Evolutionary conservation across 2,329 filamentous ascomycete genomes (phyloP).

Genomic region (Alternaria triticimaculans): DNA sequence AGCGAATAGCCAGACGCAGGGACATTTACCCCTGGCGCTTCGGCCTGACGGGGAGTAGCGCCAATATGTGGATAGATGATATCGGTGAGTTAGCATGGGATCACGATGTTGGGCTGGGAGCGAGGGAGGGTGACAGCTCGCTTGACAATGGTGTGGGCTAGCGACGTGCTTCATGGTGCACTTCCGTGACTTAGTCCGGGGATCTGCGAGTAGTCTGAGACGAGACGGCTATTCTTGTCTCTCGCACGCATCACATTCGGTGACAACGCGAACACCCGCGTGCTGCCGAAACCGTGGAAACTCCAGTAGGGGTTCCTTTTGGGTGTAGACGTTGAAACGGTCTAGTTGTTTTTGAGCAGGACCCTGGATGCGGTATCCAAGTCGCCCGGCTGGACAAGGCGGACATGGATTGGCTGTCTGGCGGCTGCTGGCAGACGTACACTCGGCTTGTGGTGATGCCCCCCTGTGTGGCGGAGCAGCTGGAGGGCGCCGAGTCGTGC

Average conservation of each 20-base stretch:
- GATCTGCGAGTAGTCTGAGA: constrained; percentile 2
- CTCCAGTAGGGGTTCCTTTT: neutral
- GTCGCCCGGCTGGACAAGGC: neutral
- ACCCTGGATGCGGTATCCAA: neutral
- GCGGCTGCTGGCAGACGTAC: neutral
- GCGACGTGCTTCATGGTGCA: neutral
- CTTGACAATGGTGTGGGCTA: constrained; percentile 1
- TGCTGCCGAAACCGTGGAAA: neutral
- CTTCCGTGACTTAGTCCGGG: neutral
- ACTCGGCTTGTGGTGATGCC: neutral
- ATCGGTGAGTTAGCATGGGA: constrained; percentile 1
- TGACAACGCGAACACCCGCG: neutral
- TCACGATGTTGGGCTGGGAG: neutral
- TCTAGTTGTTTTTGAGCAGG: neutral
- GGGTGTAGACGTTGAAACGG: neutral
- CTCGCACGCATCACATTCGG: neutral
- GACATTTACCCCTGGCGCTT: constrained; percentile 10
- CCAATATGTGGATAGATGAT: constrained; percentile 6
- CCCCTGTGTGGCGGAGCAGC: constrained; percentile 1
- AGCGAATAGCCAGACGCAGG: constrained; percentile 15
- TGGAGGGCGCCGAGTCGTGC: constrained; percentile 7
- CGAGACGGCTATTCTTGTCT: constrained; percentile 3
- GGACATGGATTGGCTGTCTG: neutral
- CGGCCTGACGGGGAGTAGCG: neutral
- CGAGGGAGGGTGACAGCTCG: neutral